A percentile compares a stretch with the other conserved stretches of the same genome.
These are phyloP conservation scores for Hymenoscyphus occultus DNA, from an alignment of 2,329 filamentous ascomycete genomes.

Conservation along the genomic window DNA sequence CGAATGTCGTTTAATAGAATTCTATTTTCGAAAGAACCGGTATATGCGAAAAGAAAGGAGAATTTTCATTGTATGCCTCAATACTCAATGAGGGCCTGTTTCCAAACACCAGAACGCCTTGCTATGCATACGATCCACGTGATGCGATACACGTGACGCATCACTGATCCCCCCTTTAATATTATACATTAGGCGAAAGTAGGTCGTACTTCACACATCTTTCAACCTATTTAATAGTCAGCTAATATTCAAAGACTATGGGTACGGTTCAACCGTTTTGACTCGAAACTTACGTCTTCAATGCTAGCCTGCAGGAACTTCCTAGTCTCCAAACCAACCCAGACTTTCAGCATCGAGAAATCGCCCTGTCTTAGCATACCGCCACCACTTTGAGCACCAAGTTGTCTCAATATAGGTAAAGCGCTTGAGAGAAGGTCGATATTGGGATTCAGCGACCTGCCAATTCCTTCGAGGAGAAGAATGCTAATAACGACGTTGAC, in stretches of 20 bases:
- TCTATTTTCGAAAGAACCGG: background rate
- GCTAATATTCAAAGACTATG: background rate
- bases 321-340: slow-evolving; percentile 85
- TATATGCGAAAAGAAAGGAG: background rate
- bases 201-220: slow-evolving; percentile 88
- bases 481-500: slow-evolving; percentile 98
- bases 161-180: background rate
- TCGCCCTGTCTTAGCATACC: slow-evolving; percentile 69
- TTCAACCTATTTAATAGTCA: slow-evolving; percentile 59
- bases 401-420: slow-evolving; percentile 82
- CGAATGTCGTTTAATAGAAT: background rate
- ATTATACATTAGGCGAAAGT: slow-evolving; percentile 77
- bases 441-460: slow-evolving; percentile 78
- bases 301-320: slow-evolving; percentile 87
- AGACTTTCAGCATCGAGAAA: slow-evolving; percentile 84
- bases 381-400: slow-evolving; percentile 74
- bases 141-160: background rate
- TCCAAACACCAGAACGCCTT: background rate
- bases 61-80: background rate
- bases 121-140: too few species aligned
- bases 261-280: slow-evolving; percentile 4
- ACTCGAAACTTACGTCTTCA: slow-evolving; percentile 65
- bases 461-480: slow-evolving; percentile 88
- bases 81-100: background rate
- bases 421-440: slow-evolving; percentile 84